Percentiles rank a stretch among this genome's conserved stretches.
Conservation (phyloP, 768 basidiomycete species). For the Phylloporus arenicola region DNA sequence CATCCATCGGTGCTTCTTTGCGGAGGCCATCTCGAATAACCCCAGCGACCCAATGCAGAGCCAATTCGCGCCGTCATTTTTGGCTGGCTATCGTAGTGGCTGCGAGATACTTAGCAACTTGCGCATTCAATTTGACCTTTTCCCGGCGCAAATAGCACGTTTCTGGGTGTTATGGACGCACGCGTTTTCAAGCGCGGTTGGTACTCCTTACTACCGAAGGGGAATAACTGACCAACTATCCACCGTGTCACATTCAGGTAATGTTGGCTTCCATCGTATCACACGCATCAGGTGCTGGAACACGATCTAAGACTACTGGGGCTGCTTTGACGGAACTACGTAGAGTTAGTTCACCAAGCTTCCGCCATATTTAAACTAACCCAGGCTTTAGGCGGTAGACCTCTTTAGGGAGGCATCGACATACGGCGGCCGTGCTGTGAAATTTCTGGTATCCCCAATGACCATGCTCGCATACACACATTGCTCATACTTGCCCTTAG, state of each 20-base stretch:
- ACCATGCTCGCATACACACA: background rate
- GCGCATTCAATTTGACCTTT: conserved; percentile 43
- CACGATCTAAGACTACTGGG: conserved; percentile 59
- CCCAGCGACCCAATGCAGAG: conserved; percentile 66
- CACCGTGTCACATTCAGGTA: conserved; percentile 38
- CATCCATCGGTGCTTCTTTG: conserved; percentile 73
- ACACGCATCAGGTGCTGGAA: conserved; percentile 42
- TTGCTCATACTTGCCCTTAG: conserved; percentile 31
- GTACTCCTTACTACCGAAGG: conserved; percentile 15
- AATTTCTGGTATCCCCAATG: conserved; percentile 53
- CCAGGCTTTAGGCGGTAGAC: conserved; percentile 41
- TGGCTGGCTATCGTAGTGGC: conserved; percentile 63
- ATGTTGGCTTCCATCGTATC: conserved; percentile 77
- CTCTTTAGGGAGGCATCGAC: conserved; percentile 60
- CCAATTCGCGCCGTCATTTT: conserved; percentile 59
- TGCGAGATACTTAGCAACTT: conserved; percentile 51
- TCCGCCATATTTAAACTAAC: background rate
- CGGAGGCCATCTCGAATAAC: conserved; percentile 61
- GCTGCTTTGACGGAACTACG: conserved; percentile 66
- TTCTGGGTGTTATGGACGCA: conserved; percentile 76
- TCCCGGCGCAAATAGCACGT: conserved; percentile 54
- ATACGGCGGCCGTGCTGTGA: conserved; percentile 61
- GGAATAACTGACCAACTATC: conserved; percentile 1
- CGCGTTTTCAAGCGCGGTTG: conserved; percentile 59
- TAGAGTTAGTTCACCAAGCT: conserved; percentile 11